Evolutionary conservation across 2,329 filamentous ascomycete genomes (phyloP).

Genomic region (Grosmannia serpens): DNA sequence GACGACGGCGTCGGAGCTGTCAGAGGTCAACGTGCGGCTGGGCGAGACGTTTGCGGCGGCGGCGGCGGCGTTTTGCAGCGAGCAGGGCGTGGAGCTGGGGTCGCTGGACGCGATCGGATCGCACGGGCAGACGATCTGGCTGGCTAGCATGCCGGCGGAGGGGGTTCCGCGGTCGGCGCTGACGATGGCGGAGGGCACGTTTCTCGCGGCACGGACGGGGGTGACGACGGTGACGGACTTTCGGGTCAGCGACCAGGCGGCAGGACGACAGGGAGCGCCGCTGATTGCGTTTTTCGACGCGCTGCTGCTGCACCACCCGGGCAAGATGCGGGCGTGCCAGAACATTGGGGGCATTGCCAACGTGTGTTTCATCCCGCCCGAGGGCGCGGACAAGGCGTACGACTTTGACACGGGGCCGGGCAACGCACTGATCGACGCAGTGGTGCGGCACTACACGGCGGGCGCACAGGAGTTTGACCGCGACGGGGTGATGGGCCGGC

Average conservation of each 20-base stretch:
- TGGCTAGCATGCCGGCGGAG: constrained; percentile 40
- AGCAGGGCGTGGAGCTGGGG: constrained; percentile 28
- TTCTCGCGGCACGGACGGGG: constrained; percentile 42
- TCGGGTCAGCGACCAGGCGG: constrained; percentile 42
- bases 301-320: constrained; percentile 42
- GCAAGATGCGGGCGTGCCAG: constrained; percentile 45
- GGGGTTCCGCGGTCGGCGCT: constrained; percentile 35
- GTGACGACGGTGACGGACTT: constrained; percentile 50
- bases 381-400: constrained; percentile 26
- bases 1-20: constrained; percentile 40
- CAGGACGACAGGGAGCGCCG: constrained; percentile 42
- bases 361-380: constrained; percentile 46
- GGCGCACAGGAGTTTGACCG: constrained; percentile 37
- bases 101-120: constrained; percentile 43
- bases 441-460: constrained; percentile 40
- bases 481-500: constrained; percentile 37
- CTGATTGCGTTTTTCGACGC: constrained; percentile 47
- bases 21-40: constrained; percentile 44
- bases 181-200: constrained; percentile 45
- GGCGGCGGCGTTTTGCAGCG: constrained; percentile 35
- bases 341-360: constrained; percentile 52
- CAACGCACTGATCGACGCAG: constrained; percentile 45
- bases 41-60: constrained; percentile 45
- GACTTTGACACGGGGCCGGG: constrained; percentile 47
- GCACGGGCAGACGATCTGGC: constrained; percentile 48